Percentiles rank a stretch among this genome's conserved stretches.
Conservation (phyloP, 805 yeast genomes). For the Ascoidea asiatica region DNA sequence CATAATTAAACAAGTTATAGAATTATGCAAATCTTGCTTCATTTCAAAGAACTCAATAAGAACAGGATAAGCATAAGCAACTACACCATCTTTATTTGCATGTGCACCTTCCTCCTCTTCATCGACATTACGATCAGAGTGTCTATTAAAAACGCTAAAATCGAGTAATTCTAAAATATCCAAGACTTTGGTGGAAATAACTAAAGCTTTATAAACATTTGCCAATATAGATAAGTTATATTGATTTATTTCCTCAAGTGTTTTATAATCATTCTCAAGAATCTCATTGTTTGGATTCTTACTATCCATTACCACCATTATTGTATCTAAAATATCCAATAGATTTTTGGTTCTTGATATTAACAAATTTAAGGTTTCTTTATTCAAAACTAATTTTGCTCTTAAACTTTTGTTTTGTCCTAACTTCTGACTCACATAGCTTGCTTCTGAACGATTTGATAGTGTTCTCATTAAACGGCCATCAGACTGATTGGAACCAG, state of each 20-base stretch:
- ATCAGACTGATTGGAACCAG: slow-evolving; percentile 2
- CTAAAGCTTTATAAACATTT: slow-evolving; percentile 37
- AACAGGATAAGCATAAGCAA: slow-evolving; percentile 15
- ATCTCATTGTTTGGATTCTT: slow-evolving; percentile 16
- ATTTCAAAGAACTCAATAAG: slow-evolving; percentile 59
- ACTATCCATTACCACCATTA: slow-evolving; percentile 26
- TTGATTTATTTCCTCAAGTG: slow-evolving; percentile 3
- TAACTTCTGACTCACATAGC: neutral
- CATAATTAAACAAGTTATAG: slow-evolving; percentile 43
- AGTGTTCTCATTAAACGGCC: slow-evolving; percentile 7
- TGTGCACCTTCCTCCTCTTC: slow-evolving; percentile 12
- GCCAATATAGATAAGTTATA: slow-evolving; percentile 42
- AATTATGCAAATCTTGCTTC: slow-evolving; percentile 61
- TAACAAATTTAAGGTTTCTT: slow-evolving; percentile 28
- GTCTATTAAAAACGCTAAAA: slow-evolving; percentile 33
- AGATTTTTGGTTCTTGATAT: slow-evolving; percentile 24
- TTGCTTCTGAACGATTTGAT: neutral
- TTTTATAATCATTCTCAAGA: slow-evolving; percentile 11
- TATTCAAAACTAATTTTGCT: slow-evolving; percentile 35
- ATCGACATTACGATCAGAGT: slow-evolving; percentile 15
- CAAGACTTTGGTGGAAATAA: slow-evolving; percentile 32
- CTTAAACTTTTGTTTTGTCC: slow-evolving; percentile 9
- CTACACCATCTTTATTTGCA: slow-evolving; percentile 1
- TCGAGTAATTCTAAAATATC: slow-evolving; percentile 49
- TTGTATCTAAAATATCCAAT: slow-evolving; percentile 24